Conservation (phyloP, 1,284 basidiomycete species). For the Retiboletus flavoniger region DNA sequence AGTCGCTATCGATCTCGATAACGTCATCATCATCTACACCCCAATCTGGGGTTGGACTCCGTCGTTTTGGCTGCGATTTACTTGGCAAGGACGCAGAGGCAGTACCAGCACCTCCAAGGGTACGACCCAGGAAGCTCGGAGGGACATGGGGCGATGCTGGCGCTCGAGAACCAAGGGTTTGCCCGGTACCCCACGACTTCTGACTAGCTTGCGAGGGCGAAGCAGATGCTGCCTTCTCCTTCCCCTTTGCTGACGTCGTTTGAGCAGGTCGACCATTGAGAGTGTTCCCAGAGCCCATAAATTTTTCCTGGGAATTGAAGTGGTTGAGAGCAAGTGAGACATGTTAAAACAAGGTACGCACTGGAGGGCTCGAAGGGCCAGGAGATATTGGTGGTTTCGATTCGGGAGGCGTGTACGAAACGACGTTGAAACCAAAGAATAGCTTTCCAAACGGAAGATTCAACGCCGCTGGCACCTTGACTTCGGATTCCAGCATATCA, state of each 20-base stretch:
- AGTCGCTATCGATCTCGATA: constrained; percentile 76
- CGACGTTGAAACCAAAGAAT: constrained; percentile 89
- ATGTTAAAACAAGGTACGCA: constrained; percentile 16
- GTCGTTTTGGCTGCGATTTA: constrained; percentile 35
- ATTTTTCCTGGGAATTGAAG: constrained; percentile 36
- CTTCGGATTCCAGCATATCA: constrained; percentile 71
- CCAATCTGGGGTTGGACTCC: constrained; percentile 73
- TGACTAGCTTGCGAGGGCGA: constrained; percentile 28
- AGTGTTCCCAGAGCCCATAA: constrained; percentile 53
- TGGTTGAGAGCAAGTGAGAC: constrained; percentile 4
- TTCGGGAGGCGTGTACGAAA: constrained; percentile 62
- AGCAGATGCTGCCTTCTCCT: constrained; percentile 48
- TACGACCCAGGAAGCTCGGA: constrained; percentile 34
- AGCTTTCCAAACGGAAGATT: constrained; percentile 90
- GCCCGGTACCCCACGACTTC: constrained; percentile 56
- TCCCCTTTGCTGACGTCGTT: constrained; percentile 45
- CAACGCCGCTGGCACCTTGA: constrained; percentile 85
- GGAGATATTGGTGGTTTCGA: constrained; percentile 30
- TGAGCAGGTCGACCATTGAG: constrained; percentile 47
- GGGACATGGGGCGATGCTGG: constrained; percentile 38
- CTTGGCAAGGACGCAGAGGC: constrained; percentile 46
- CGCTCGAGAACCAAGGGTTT: constrained; percentile 49
- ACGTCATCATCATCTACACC: constrained; percentile 75
- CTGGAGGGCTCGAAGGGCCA: constrained; percentile 25
- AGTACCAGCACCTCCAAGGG: constrained; percentile 55